Evolutionary conservation across 805 yeast genomes (phyloP), one percentile per base, ranked within the genome.

Genomic region (Kodamaea nitidulidarum): DNA sequence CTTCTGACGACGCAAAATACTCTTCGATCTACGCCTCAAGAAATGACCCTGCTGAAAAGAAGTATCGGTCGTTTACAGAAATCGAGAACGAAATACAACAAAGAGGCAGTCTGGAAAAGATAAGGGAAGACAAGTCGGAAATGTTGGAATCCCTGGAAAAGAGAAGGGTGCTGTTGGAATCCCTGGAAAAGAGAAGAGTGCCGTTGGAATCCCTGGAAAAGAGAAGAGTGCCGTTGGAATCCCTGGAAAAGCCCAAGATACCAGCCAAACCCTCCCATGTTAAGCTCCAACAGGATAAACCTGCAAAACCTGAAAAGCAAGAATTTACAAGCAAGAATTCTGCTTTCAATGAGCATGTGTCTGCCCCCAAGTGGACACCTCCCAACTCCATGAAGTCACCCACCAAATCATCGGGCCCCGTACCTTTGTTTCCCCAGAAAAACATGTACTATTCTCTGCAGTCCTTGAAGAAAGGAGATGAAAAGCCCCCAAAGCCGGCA

Each of bases 51-150:
- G 27, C 10, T 25, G 36, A 37, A 25, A 37, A 31, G 15, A 31
- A 22, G 21, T 36, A 31, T 22, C 27, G 36, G n/a, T 41, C 42
- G 8, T 38, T 41, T 16, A 22, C 49, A 3, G 52, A 54, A 4
- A 45, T 57, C 24, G 61, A 58, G 37, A 26, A 36, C 2, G 42
- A 48, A 4, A 56, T 58, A 17, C 46, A n/a, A n/a, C n/a, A 48
- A 35, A 22, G 33, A 28, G 20, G 28, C 2, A 32, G 24, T 15
- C 20, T 30, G 9, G 30, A 26, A 17, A 29, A 31, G n/a, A n/a
- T n/a, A n/a, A n/a, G n/a, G n/a, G n/a, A n/a, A n/a, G n/a, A n/a
- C n/a, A n/a, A n/a, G n/a, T n/a, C n/a, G n/a, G n/a, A n/a, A n/a
- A n/a, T n/a, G n/a, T n/a, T n/a, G n/a, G n/a, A n/a, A n/a, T n/a